A percentile compares a stretch with the other conserved stretches of the same genome.
These are phyloP conservation scores for Novakomyces olei DNA, from an alignment of 805 yeast genomes.

Conservation along the genomic window DNA sequence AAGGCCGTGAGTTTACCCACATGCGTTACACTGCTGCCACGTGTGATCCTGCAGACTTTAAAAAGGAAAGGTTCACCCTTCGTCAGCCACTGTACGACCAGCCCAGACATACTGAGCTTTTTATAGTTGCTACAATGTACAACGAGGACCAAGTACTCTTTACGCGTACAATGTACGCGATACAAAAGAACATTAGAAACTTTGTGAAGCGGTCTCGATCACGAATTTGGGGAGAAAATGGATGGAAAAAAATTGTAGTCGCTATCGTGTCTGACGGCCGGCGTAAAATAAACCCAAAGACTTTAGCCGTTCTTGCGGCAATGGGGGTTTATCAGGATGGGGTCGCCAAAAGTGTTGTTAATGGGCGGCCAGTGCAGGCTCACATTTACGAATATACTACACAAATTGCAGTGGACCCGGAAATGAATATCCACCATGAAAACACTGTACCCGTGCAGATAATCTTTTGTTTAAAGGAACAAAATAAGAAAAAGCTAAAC, in stretches of 20 bases:
- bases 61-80: conserved; percentile 56
- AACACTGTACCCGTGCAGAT: conserved; percentile 89
- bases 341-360: conserved; percentile 83
- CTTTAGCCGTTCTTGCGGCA: conserved; percentile 71
- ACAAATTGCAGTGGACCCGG: conserved; percentile 77
- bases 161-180: conserved; percentile 85
- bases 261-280: conserved; percentile 87
- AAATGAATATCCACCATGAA: conserved; percentile 71
- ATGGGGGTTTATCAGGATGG: conserved; percentile 96
- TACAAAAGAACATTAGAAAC: conserved; percentile 79
- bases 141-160: conserved; percentile 80
- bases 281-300: conserved; percentile 63
- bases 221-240: conserved; percentile 81
- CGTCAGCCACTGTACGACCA: conserved; percentile 42
- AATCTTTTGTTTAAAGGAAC: conserved; percentile 76
- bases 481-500: conserved; percentile 79
- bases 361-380: conserved; percentile 74
- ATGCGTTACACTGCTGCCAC: conserved; percentile 98
- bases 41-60: conserved; percentile 71
- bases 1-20: conserved; percentile 78
- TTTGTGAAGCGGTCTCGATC: conserved; percentile 62
- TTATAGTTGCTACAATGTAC: conserved; percentile 88
- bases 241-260: conserved; percentile 94
- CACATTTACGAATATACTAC: conserved; percentile 93
- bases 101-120: conserved; percentile 79